A percentile compares a stretch with the other conserved stretches of the same genome.
Conservation (phyloP, 164 flowering plant genomes). For the Kingdonia uniflora region DNA sequence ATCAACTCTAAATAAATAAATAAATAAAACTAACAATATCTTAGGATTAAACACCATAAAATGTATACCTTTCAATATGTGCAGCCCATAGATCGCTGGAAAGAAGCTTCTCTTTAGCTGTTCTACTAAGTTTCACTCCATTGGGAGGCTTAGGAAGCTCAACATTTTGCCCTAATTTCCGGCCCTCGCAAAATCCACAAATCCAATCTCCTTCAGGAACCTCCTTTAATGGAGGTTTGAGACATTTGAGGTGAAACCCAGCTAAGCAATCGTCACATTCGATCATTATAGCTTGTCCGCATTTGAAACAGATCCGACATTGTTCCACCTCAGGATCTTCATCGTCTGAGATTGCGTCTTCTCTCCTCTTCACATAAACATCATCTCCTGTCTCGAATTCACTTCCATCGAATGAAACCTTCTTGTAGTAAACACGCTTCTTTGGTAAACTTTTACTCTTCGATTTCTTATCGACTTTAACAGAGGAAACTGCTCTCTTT, state of each 20-base stretch:
- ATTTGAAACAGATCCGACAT: constrained; percentile 65
- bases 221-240: constrained; percentile 69
- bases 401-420: constrained; percentile 64
- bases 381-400: constrained; percentile 74
- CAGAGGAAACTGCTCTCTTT: constrained; percentile 5
- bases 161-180: constrained; percentile 42
- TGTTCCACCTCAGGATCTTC: constrained; percentile 82
- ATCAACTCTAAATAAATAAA: not conserved
- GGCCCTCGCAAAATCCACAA: constrained; percentile 64
- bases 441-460: constrained; percentile 9
- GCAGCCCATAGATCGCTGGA: constrained; percentile 88
- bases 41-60: not conserved
- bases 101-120: constrained; percentile 83
- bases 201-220: constrained; percentile 96
- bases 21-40: not conserved
- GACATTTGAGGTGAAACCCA: constrained; percentile 88
- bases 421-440: constrained; percentile 54
- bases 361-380: constrained; percentile 92
- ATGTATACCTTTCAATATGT: constrained; percentile 55
- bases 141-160: constrained; percentile 52
- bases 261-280: constrained; percentile 91
- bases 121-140: constrained; percentile 61
- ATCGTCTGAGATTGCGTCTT: constrained; percentile 57
- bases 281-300: constrained; percentile 59
- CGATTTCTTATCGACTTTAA: constrained; percentile 5